Evolutionary conservation across 257 asterid genomes (phyloP).

Genomic region (Solanum ossicruentum): DNA sequence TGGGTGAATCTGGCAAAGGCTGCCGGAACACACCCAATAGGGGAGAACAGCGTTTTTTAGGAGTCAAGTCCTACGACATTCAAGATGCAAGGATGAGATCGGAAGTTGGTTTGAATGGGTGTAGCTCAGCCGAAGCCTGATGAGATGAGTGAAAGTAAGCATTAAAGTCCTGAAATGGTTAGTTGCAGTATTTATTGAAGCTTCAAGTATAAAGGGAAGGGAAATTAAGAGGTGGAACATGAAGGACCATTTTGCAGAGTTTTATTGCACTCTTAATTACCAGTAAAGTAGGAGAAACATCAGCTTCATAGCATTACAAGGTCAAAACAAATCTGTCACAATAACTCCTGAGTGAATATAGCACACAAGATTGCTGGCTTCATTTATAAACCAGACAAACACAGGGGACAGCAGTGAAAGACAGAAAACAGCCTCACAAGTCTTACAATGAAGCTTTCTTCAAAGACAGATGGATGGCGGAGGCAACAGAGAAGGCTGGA

Average conservation of each 20-base stretch:
- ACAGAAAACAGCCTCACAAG: neutral
- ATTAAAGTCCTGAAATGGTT: neutral
- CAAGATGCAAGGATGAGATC: too few relatives aligned
- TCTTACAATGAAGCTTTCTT: neutral
- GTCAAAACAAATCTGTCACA: neutral
- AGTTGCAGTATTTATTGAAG: neutral
- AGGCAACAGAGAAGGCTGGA: neutral
- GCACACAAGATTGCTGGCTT: neutral
- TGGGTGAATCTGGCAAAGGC: too few relatives aligned
- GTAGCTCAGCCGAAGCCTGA: too few relatives aligned
- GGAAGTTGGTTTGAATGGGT: too few relatives aligned
- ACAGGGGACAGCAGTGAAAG: neutral
- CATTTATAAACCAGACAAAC: neutral
- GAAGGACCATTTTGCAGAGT: neutral
- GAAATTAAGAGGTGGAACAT: neutral
- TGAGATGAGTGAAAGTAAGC: neutral
- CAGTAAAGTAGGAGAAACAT: neutral
- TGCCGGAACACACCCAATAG: too few relatives aligned
- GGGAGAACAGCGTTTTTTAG: too few relatives aligned
- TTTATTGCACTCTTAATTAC: neutral
- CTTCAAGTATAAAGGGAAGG: neutral
- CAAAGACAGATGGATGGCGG: neutral
- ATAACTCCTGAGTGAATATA: neutral
- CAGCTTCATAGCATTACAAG: neutral
- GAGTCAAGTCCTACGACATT: too few relatives aligned